phyloP scores from a whole-genome alignment of 2,329 filamentous ascomycete genomes.

The Ophiosphaerella narmari region DNA sequence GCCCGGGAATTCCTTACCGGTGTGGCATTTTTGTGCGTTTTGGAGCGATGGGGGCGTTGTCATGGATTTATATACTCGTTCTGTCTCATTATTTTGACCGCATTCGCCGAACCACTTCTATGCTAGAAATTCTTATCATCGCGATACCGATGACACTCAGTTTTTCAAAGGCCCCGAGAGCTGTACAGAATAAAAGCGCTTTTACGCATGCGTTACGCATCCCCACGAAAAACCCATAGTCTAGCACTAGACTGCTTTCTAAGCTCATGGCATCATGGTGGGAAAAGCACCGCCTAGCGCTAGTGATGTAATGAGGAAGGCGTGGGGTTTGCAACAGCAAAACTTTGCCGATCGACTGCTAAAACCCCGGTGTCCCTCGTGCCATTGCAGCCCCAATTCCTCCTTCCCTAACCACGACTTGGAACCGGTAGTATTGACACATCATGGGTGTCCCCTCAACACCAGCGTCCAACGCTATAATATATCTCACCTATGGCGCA shows the following conservation, averaged over 20 bases:
- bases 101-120: too few species aligned
- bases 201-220: background rate
- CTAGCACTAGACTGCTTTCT: slow-evolving; percentile 11
- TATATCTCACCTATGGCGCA: slow-evolving; percentile 76
- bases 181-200: background rate
- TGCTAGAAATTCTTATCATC: too few species aligned
- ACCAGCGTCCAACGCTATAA: slow-evolving; percentile 79
- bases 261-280: slow-evolving; percentile 27
- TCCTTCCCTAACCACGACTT: slow-evolving; percentile 6
- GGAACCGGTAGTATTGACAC: slow-evolving; percentile 2
- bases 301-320: slow-evolving; percentile 30
- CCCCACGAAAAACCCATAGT: slow-evolving; percentile 4
- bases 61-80: slow-evolving; percentile 2
- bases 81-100: too few species aligned
- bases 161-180: too few species aligned
- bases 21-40: slow-evolving; percentile 26
- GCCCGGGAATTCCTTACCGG: background rate
- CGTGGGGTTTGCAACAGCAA: slow-evolving; percentile 25
- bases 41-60: slow-evolving; percentile 29
- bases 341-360: slow-evolving; percentile 21
- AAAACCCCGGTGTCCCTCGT: slow-evolving; percentile 24
- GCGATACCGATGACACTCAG: too few species aligned
- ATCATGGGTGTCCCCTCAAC: slow-evolving; percentile 76
- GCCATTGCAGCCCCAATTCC: background rate
- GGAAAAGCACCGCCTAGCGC: slow-evolving; percentile 19